phyloP scores from a whole-genome alignment of 345 rosid genomes.

The Brassica cretica region DNA sequence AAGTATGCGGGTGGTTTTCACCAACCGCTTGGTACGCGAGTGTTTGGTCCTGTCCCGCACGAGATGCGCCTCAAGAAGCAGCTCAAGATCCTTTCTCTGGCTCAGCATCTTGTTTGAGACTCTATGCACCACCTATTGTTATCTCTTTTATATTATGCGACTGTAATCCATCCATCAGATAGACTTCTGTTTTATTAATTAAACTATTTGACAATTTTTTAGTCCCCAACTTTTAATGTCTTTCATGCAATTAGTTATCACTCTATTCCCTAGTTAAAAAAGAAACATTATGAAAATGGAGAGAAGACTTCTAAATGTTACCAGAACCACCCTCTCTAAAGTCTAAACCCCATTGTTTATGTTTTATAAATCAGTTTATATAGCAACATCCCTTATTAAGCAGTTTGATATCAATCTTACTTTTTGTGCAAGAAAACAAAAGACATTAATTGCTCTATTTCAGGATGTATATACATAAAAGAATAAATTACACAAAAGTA shows the following conservation, averaged over 20 bases:
- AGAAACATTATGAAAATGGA: background rate
- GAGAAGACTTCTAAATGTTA: background rate
- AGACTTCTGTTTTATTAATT: background rate
- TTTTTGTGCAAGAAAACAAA: background rate
- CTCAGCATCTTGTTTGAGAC: conserved; percentile 68
- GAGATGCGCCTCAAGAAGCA: conserved; percentile 76
- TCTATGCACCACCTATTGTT: background rate
- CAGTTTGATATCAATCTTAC: background rate
- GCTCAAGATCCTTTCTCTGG: conserved; percentile 75
- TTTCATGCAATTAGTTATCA: background rate
- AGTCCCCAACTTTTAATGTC: background rate
- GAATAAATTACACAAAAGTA: background rate
- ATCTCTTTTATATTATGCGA: conserved; percentile 1
- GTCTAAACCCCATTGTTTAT: background rate
- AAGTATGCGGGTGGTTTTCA: conserved; percentile 8
- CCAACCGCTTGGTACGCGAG: conserved; percentile 73
- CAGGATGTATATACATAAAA: background rate
- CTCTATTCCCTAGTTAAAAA: background rate
- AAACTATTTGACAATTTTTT: background rate
- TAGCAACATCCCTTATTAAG: background rate
- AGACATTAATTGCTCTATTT: background rate
- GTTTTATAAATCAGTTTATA: background rate
- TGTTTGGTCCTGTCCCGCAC: conserved; percentile 83
- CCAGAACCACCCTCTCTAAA: background rate
- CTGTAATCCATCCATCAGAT: background rate